These are phyloP conservation scores for Thermothielavioides terrestris DNA, from an alignment of 495 filamentous ascomycete genomes.

Conservation along the genomic window DNA sequence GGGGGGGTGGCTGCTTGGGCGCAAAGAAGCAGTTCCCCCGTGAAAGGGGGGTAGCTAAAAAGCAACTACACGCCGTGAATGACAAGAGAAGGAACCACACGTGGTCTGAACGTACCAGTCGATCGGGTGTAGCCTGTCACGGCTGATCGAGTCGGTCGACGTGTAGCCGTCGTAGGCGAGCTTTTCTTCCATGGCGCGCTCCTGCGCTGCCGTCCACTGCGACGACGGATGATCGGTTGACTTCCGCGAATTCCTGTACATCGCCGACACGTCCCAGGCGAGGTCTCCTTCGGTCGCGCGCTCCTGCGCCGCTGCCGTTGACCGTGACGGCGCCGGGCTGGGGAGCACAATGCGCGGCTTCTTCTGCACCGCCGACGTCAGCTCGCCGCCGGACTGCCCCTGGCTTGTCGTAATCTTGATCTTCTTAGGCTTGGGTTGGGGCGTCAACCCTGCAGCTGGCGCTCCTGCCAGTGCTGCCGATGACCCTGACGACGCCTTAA, in stretches of 20 bases:
- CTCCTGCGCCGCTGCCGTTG: background rate
- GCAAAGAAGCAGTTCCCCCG: too few relatives aligned
- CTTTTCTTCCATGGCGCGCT: background rate
- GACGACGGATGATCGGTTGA: too few relatives aligned
- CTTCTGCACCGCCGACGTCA: background rate
- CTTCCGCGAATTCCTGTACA: too few relatives aligned
- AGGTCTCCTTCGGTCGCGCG: too few relatives aligned
- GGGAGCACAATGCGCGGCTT: background rate
- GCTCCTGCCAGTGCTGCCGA: background rate
- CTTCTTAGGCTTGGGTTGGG: background rate
- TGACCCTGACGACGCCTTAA: background rate
- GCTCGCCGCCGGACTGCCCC: background rate
- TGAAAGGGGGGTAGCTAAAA: too few relatives aligned
- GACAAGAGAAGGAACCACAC: too few relatives aligned
- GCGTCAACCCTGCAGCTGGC: background rate
- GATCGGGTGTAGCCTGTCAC: constrained; percentile 28
- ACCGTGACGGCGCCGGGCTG: background rate
- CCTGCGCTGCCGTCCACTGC: too few relatives aligned
- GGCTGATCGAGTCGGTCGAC: constrained; percentile 34
- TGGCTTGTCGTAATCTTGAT: constrained; percentile 7
- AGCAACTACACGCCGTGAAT: too few relatives aligned
- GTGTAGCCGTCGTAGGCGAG: constrained; percentile 37
- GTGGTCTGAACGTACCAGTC: too few relatives aligned
- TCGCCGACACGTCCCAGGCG: too few relatives aligned
- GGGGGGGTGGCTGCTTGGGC: too few relatives aligned